Conservation (phyloP, 164 flowering plant genomes). For the Vitis rotundifolia region DNA sequence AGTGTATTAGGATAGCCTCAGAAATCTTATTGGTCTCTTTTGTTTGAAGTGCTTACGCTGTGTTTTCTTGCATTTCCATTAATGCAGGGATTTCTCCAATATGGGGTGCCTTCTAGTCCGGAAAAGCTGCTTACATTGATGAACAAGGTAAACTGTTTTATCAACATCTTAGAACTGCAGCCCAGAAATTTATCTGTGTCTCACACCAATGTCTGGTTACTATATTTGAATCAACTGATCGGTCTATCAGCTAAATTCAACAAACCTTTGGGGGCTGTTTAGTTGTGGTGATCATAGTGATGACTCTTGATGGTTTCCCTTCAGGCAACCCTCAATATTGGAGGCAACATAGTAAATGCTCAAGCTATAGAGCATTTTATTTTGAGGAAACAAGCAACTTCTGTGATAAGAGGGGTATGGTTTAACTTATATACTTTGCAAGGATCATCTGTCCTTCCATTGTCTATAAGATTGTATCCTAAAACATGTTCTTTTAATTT, state of each 20-base stretch:
- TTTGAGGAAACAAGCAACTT: constrained; percentile 47
- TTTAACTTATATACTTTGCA: too few species aligned
- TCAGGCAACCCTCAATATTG: constrained; percentile 80
- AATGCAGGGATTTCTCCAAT: constrained; percentile 78
- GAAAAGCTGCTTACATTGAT: constrained; percentile 56
- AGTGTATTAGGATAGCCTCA: too few species aligned
- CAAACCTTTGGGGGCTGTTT: too few species aligned
- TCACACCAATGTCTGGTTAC: neutral
- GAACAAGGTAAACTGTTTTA: constrained; percentile 60
- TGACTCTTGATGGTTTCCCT: neutral
- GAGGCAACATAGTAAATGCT: constrained; percentile 78
- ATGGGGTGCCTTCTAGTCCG: constrained; percentile 71
- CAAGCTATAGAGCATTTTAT: constrained; percentile 79
- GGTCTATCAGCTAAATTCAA: neutral
- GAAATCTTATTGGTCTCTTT: too few species aligned
- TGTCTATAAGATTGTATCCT: neutral
- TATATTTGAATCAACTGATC: neutral
- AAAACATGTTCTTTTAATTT: neutral
- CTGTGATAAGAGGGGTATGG: constrained; percentile 43
- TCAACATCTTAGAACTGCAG: neutral
- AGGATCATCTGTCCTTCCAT: neutral
- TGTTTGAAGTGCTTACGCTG: too few species aligned
- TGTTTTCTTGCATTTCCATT: neutral
- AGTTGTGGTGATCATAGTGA: too few species aligned
- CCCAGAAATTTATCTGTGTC: neutral